Percentiles rank a stretch among this genome's conserved stretches.
phyloP scores from a whole-genome alignment of 2,329 filamentous ascomycete species.

The Fusarium sp. region DNA sequence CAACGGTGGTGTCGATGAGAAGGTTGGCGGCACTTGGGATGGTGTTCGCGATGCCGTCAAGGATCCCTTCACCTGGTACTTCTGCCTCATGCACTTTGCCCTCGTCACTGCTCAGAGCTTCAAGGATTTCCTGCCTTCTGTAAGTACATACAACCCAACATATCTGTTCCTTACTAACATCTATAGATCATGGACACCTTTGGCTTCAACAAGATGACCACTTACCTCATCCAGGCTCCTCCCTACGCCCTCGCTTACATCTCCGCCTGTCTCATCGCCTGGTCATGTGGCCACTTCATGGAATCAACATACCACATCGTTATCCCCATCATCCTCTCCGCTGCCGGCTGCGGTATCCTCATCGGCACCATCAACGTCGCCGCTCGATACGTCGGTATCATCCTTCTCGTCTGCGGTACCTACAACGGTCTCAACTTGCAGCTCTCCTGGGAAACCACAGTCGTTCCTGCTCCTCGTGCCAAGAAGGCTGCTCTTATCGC shows the following conservation, averaged over 20 bases:
- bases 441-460: slow-evolving; percentile 53
- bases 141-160: neutral
- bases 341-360: slow-evolving; percentile 53
- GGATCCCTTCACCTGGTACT: slow-evolving; percentile 53
- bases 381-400: slow-evolving; percentile 54
- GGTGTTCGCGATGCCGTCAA: slow-evolving; percentile 47
- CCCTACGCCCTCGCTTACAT: slow-evolving; percentile 55
- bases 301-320: slow-evolving; percentile 54
- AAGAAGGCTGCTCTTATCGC: slow-evolving; percentile 55
- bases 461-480: slow-evolving; percentile 51
- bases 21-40: slow-evolving; percentile 51
- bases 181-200: slow-evolving; percentile 44
- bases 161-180: neutral
- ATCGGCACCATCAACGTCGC: slow-evolving; percentile 54
- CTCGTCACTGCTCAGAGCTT: slow-evolving; percentile 55
- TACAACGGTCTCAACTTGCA: slow-evolving; percentile 54
- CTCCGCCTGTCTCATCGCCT: slow-evolving; percentile 50
- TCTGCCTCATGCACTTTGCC: slow-evolving; percentile 52
- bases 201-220: slow-evolving; percentile 44
- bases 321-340: slow-evolving; percentile 48
- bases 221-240: slow-evolving; percentile 54
- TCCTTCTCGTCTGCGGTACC: slow-evolving; percentile 51
- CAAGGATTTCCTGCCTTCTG: slow-evolving; percentile 56
- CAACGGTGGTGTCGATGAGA: slow-evolving; percentile 49
- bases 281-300: slow-evolving; percentile 50